Evolutionary conservation across 805 yeast species (phyloP).

Genomic region (Blastobotrys mokoenaii): DNA sequence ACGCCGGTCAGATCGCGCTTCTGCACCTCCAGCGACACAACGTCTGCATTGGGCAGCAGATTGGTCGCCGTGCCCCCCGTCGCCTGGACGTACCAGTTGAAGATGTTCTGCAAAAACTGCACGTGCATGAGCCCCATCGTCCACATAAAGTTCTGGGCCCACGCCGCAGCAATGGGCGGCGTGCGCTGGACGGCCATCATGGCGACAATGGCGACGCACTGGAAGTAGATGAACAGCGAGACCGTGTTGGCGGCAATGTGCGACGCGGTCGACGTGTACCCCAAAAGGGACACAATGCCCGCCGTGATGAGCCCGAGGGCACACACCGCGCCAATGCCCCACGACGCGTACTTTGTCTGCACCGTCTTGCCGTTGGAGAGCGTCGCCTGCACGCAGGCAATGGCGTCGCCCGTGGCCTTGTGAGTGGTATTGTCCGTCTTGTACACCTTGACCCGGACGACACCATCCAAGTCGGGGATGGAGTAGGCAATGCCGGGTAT

Average conservation of each 20-base stretch:
- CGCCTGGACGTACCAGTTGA: slow-evolving; percentile 90
- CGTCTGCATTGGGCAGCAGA: slow-evolving; percentile 51
- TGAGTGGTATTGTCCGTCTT: slow-evolving; percentile 36
- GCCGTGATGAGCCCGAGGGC: slow-evolving; percentile 83
- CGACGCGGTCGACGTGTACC: slow-evolving; percentile 88
- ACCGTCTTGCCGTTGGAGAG: slow-evolving; percentile 88
- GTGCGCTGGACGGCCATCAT: slow-evolving; percentile 91
- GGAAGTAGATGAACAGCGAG: slow-evolving; percentile 89
- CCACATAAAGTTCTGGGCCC: slow-evolving; percentile 98
- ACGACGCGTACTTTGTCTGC: slow-evolving; percentile 81
- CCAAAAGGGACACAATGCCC: slow-evolving; percentile 76
- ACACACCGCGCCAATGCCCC: slow-evolving; percentile 93
- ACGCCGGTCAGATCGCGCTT: slow-evolving; percentile 23
- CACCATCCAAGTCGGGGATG: slow-evolving; percentile 90
- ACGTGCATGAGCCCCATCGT: slow-evolving; percentile 82
- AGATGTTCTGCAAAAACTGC: slow-evolving; percentile 69
- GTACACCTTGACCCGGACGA: slow-evolving; percentile 66
- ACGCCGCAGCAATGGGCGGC: slow-evolving; percentile 96
- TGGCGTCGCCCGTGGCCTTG: slow-evolving; percentile 25
- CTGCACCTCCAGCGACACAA: slow-evolving; percentile 74
- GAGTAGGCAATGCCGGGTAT: slow-evolving; percentile 83
- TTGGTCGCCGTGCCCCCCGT: slow-evolving; percentile 88
- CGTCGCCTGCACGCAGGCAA: slow-evolving; percentile 90
- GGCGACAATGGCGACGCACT: slow-evolving; percentile 79
- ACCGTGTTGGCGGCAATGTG: slow-evolving; percentile 96